phyloP scores from a whole-genome alignment of 1,284 basidiomycete species.

The Pterulicium gracile region DNA sequence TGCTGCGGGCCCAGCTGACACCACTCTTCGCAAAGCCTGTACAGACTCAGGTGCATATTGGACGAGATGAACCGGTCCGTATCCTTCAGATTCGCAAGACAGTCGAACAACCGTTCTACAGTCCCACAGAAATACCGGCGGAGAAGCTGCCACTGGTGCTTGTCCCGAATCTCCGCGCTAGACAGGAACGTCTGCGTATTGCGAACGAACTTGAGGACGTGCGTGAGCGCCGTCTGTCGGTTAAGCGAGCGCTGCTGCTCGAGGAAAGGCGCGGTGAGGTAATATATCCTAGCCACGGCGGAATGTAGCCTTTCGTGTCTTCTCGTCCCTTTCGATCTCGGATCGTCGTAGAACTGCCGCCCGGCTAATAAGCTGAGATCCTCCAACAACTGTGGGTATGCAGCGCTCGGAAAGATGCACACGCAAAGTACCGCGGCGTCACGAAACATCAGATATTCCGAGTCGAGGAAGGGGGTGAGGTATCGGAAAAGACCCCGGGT shows the following conservation, averaged over 20 bases:
- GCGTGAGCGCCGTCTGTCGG: constrained; percentile 64
- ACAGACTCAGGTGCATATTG: constrained; percentile 72
- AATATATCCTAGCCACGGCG: constrained; percentile 85
- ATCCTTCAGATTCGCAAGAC: constrained; percentile 59
- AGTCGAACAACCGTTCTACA: constrained; percentile 79
- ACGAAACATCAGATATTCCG: constrained; percentile 75
- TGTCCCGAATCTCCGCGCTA: constrained; percentile 62
- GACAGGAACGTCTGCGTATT: constrained; percentile 74
- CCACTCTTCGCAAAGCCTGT: constrained; percentile 89
- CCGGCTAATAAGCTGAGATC: constrained; percentile 74
- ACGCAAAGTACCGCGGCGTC: constrained; percentile 84
- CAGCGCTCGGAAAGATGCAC: constrained; percentile 71
- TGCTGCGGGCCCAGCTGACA: constrained; percentile 77
- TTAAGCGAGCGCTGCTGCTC: constrained; percentile 61
- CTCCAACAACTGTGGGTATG: constrained; percentile 77
- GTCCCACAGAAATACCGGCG: constrained; percentile 87
- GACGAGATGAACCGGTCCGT: constrained; percentile 71
- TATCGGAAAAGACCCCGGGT: constrained; percentile 80
- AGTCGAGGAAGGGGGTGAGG: constrained; percentile 79
- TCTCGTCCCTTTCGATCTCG: constrained; percentile 48
- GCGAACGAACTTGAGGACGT: constrained; percentile 80
- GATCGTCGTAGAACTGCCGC: constrained; percentile 76
- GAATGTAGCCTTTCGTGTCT: constrained; percentile 79
- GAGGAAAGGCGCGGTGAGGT: constrained; percentile 72
- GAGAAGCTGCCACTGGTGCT: constrained; percentile 72